These are phyloP conservation scores for Phialophora tarda DNA, from an alignment of 2,329 filamentous ascomycete species.

Conservation along the genomic window DNA sequence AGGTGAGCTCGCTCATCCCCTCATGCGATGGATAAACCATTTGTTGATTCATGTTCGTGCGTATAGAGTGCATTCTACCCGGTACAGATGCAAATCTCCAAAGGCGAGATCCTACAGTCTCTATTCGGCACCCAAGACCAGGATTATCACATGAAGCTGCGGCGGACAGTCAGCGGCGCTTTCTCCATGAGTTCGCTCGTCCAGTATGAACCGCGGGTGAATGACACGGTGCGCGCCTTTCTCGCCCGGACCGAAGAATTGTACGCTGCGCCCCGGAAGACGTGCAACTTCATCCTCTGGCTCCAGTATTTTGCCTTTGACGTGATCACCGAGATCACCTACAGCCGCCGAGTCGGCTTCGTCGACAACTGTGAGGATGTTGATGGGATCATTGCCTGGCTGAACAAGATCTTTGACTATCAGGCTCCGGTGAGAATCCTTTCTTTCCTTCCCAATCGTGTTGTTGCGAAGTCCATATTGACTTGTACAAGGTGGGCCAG, in stretches of 20 bases:
- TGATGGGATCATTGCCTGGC: slow-evolving; percentile 45
- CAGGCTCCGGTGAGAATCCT: slow-evolving; percentile 65
- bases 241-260: slow-evolving; percentile 65
- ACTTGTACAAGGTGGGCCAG: slow-evolving; percentile 27
- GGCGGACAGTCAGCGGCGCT: slow-evolving; percentile 74
- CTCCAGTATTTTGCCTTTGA: slow-evolving; percentile 49
- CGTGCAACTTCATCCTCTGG: slow-evolving; percentile 47
- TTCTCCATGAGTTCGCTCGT: slow-evolving; percentile 52
- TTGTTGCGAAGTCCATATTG: neutral
- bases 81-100: slow-evolving; percentile 73
- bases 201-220: slow-evolving; percentile 71
- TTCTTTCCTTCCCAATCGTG: neutral
- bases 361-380: slow-evolving; percentile 43
- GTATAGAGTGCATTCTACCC: slow-evolving; percentile 76
- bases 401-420: slow-evolving; percentile 60
- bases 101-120: slow-evolving; percentile 70
- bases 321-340: slow-evolving; percentile 44
- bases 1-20: slow-evolving; percentile 53
- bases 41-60: neutral
- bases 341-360: slow-evolving; percentile 45
- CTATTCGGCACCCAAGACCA: slow-evolving; percentile 79
- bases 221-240: slow-evolving; percentile 74
- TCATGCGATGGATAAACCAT: neutral
- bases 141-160: slow-evolving; percentile 72
- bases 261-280: slow-evolving; percentile 47